Evolutionary conservation across 768 basidiomycete genomes (phyloP).

Genomic region (Boletus insuetus): DNA sequence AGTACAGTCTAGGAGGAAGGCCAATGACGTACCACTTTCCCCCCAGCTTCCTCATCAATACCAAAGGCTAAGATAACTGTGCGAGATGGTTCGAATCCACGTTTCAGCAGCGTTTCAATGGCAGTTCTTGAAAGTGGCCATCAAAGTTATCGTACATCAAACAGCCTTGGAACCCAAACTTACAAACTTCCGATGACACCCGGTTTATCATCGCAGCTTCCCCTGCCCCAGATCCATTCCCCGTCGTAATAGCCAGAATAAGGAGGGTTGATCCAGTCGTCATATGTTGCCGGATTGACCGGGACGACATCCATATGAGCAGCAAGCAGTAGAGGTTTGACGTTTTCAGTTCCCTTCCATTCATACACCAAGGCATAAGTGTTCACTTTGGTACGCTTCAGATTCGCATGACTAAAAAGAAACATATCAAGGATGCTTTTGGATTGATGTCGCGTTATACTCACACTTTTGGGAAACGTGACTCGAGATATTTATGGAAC

Average conservation of each 20-base stretch:
- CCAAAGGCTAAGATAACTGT: slow-evolving; percentile 38
- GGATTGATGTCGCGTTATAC: slow-evolving; percentile 8
- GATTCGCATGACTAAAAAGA: slow-evolving; percentile 40
- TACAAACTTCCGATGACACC: slow-evolving; percentile 36
- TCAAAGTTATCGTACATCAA: neutral
- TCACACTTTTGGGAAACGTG: slow-evolving; percentile 62
- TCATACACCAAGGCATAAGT: slow-evolving; percentile 60
- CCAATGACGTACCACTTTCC: slow-evolving; percentile 29
- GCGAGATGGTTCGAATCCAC: slow-evolving; percentile 29
- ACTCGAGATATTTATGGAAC: slow-evolving; percentile 26
- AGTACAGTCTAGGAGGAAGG: neutral
- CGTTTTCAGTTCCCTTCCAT: slow-evolving; percentile 51
- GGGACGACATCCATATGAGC: slow-evolving; percentile 55
- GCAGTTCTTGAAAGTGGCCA: slow-evolving; percentile 17
- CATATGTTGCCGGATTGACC: slow-evolving; percentile 42
- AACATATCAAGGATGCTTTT: neutral
- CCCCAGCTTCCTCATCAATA: slow-evolving; percentile 47
- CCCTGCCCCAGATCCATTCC: slow-evolving; percentile 48
- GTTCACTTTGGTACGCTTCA: slow-evolving; percentile 55
- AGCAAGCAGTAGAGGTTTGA: slow-evolving; percentile 55
- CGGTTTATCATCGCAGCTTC: slow-evolving; percentile 45
- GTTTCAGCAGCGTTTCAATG: slow-evolving; percentile 28
- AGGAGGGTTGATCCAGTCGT: slow-evolving; percentile 48
- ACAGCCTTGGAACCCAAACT: neutral
- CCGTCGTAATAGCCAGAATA: slow-evolving; percentile 48